Conservation (phyloP, 2,329 filamentous ascomycete genomes). For the Cladosporium cucumerinum region DNA sequence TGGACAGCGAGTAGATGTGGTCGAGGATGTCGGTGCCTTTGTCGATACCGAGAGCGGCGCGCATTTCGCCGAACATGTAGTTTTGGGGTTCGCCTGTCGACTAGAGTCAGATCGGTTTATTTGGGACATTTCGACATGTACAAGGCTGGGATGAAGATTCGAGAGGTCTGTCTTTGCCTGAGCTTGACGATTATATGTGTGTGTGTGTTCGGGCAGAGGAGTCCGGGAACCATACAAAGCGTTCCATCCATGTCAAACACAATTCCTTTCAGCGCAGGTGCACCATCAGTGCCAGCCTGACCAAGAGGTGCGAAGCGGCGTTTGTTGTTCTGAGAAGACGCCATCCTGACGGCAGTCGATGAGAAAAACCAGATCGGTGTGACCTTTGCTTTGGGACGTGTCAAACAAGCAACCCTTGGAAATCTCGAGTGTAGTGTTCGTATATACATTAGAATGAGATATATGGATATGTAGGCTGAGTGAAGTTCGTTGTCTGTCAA, state of each 20-base stretch:
- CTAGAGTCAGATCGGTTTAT: background rate
- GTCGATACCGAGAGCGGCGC: conserved; percentile 64
- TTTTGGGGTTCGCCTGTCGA: conserved; percentile 73
- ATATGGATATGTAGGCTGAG: background rate
- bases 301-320: conserved; percentile 50
- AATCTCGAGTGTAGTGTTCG: background rate
- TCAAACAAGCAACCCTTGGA: background rate
- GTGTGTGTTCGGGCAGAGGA: too few relatives aligned
- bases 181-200: background rate
- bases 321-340: background rate
- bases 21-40: conserved; percentile 79
- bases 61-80: conserved; percentile 94
- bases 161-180: background rate
- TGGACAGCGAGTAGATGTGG: conserved; percentile 74
- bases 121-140: background rate
- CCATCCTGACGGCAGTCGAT: background rate
- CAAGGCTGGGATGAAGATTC: background rate
- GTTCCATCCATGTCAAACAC: conserved; percentile 97
- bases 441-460: background rate
- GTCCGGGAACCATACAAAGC: too few relatives aligned
- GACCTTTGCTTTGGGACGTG: background rate
- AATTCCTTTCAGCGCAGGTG: conserved; percentile 53
- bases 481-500: background rate
- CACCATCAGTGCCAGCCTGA: conserved; percentile 31
- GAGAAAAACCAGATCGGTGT: background rate